Base-by-base conservation (phyloP, 805 yeast species). In the Ogataea zsoltii region DNA sequence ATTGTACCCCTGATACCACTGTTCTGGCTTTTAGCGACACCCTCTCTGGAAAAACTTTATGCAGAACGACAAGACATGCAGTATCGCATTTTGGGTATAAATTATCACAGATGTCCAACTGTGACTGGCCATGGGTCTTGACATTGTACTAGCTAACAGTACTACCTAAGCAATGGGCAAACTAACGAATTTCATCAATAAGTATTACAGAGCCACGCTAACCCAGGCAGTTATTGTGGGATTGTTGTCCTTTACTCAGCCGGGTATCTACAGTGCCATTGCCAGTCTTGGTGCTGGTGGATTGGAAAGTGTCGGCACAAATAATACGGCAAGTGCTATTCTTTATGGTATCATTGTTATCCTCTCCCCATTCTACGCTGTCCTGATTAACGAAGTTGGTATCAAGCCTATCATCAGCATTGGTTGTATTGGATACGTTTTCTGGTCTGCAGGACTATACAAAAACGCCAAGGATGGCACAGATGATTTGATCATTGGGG, bases 361-460 rank as follows among this genome's bases (percentile, higher is more conserved):
- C 9, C 38, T 52, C 3, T 48, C 61, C 2, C 63, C 65, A 7
- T 5, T 52, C 1, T 55, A 37, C 35, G 53, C 63, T 1, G n/a
- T 61, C 9, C 28, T 60, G 12, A 48, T 51, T 21, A 61, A 60
- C 35, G 52, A 44, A 23, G 38, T 41, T 16, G 60, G 66, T 36
- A 29, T 61, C 2, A 56, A 54, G 23, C 47, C 41, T 1, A 43
- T 53, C 9, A 28, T 50, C 4, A 32, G 41, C 10, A 40, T 59
- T 18, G 66, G 65, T 14, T 51, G 56, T 13, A 23, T 61, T 31
- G 65, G 66, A 3, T 60, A 54, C 42, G 53, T 55, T 7, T 25
- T 60, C 18, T 59, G 52, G 47, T 54, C 61, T 28, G 64, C 64
- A 29, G 60, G 61, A 2, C 44, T 62, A 5, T 61, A 62, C 42